Conservation (phyloP, 2,329 filamentous ascomycete species). For the Westerdykella ornata region DNA sequence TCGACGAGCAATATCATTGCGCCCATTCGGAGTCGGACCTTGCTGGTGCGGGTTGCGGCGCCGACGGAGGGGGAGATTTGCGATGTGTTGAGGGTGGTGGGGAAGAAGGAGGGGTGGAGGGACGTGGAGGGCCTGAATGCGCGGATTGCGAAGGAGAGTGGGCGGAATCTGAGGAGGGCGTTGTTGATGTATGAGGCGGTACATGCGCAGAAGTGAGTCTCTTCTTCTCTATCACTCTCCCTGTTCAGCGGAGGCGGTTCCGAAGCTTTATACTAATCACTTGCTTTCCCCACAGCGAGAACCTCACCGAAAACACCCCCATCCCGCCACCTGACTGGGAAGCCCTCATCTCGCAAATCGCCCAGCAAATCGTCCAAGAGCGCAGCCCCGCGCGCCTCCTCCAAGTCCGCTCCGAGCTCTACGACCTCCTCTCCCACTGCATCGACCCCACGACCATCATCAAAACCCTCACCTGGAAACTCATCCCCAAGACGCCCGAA, state of each 20-base stretch:
- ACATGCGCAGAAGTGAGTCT: constrained; percentile 84
- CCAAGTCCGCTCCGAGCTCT: constrained; percentile 85
- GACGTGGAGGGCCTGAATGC: constrained; percentile 67
- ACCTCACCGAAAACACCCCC: constrained; percentile 75
- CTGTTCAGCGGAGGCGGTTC: background rate
- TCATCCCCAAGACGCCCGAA: constrained; percentile 82
- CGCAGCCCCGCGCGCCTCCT: constrained; percentile 85
- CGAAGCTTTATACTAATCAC: constrained; percentile 27
- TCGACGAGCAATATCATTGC: constrained; percentile 98
- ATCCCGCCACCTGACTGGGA: constrained; percentile 98
- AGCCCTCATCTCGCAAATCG: constrained; percentile 77
- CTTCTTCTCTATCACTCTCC: background rate
- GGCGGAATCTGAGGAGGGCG: constrained; percentile 80
- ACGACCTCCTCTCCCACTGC: constrained; percentile 93
- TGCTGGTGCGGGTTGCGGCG: constrained; percentile 86
- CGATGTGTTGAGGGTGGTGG: constrained; percentile 60
- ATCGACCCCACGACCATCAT: constrained; percentile 92
- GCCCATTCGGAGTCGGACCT: constrained; percentile 86
- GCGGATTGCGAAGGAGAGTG: constrained; percentile 84
- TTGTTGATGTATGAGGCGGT: constrained; percentile 96
- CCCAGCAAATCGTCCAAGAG: constrained; percentile 89
- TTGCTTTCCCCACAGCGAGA: constrained; percentile 68
- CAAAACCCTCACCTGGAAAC: constrained; percentile 90
- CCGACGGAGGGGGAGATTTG: constrained; percentile 82
- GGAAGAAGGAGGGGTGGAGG: constrained; percentile 79